Evolutionary conservation across 371 early-diverging fungal genomes (phyloP).

Genomic region (Mortierella sp.): DNA sequence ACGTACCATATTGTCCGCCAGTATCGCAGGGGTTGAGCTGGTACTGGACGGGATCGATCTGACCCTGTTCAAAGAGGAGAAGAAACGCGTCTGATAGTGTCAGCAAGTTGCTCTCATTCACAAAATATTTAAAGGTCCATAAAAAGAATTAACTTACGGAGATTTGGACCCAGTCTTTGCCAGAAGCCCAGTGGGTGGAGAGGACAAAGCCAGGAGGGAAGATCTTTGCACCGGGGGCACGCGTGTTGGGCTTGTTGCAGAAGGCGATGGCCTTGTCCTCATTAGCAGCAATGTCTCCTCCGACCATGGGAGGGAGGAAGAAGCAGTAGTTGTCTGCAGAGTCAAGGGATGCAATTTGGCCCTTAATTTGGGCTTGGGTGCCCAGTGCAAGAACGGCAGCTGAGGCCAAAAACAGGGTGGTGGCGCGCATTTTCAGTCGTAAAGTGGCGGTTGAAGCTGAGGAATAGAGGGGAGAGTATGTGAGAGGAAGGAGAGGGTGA

Average conservation of each 20-base stretch:
- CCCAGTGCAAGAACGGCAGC: constrained; percentile 40
- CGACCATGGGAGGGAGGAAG: constrained; percentile 69
- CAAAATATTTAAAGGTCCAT: too few relatives aligned
- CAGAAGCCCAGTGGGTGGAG: constrained; percentile 59
- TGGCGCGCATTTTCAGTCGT: constrained; percentile 21
- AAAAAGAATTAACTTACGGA: constrained; percentile 53
- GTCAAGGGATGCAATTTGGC: constrained; percentile 46
- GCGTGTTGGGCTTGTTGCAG: constrained; percentile 57
- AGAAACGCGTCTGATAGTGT: too few relatives aligned
- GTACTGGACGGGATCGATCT: constrained; percentile 63
- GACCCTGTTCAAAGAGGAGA: constrained; percentile 55
- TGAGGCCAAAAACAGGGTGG: constrained; percentile 39
- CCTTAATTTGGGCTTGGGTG: constrained; percentile 41
- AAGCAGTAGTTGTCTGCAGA: constrained; percentile 58
- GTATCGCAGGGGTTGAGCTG: constrained; percentile 57
- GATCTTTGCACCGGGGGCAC: constrained; percentile 58
- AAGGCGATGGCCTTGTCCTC: constrained; percentile 67
- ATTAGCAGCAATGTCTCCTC: constrained; percentile 63
- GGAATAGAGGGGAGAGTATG: neutral
- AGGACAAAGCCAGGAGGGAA: constrained; percentile 68
- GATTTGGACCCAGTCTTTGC: constrained; percentile 60
- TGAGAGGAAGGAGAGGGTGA: neutral
- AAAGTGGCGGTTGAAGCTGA: neutral
- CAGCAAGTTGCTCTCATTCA: too few relatives aligned
- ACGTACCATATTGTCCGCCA: constrained; percentile 51